Evolutionary conservation across 2,329 filamentous ascomycete genomes (phyloP).

Genomic region (Claviceps sorghi): DNA sequence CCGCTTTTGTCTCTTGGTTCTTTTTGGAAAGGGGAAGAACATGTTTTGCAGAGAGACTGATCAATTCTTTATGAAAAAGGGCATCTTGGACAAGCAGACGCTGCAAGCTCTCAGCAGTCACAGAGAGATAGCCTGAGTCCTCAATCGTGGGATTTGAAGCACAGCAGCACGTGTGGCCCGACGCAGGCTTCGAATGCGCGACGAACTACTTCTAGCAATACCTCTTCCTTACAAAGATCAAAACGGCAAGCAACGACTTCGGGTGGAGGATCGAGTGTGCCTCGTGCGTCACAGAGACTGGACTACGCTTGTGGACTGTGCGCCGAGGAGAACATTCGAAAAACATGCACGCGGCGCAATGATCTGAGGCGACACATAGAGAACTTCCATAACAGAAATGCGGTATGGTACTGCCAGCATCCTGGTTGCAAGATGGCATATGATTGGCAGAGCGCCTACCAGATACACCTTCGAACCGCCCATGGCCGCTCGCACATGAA

Average conservation of each 20-base stretch:
- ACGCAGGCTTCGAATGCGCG: not conserved
- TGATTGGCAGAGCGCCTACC: constrained; percentile 34
- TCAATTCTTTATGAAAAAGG: not conserved
- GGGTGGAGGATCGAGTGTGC: not conserved
- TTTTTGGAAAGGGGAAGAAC: not conserved
- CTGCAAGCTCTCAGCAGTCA: not conserved
- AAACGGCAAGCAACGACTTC: not conserved
- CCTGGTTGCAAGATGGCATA: constrained; percentile 29
- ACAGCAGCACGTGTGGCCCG: not conserved
- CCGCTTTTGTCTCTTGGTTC: not conserved
- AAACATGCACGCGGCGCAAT: constrained; percentile 14
- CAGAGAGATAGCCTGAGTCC: not conserved
- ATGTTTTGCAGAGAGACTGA: not conserved
- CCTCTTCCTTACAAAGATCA: not conserved
- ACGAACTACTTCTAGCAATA: not conserved
- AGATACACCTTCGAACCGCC: constrained; percentile 29
- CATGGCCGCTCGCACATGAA: constrained; percentile 28
- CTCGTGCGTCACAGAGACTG: constrained; percentile 10
- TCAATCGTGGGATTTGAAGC: not conserved
- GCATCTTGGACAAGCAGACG: not conserved
- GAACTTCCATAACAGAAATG: constrained; percentile 32
- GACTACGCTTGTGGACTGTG: constrained; percentile 18
- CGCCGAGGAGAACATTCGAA: constrained; percentile 16
- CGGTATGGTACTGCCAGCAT: constrained; percentile 31
- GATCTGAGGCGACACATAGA: constrained; percentile 35